Evolutionary conservation across 1,284 basidiomycete genomes (phyloP).

Genomic region (Austroboletus niveus): DNA sequence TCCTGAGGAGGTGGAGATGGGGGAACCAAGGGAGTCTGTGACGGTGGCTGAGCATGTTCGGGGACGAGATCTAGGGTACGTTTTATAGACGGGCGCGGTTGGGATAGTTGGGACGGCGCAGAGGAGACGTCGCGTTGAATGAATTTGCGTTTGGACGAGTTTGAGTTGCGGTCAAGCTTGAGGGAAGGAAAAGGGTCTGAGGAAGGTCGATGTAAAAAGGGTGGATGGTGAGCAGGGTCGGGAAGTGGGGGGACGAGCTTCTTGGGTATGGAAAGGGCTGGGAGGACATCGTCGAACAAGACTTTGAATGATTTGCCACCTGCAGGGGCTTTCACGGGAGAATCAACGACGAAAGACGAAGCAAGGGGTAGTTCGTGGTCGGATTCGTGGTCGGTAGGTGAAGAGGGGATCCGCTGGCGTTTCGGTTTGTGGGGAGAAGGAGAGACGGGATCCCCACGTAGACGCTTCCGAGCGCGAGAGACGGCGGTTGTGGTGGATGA

Average conservation of each 20-base stretch:
- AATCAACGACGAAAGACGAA: slow-evolving; percentile 61
- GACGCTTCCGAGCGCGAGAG: slow-evolving; percentile 69
- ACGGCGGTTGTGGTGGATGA: slow-evolving; percentile 45
- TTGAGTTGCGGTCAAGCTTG: neutral
- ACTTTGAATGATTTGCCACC: slow-evolving; percentile 60
- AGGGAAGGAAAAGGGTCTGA: slow-evolving; percentile 1
- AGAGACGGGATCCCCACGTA: slow-evolving; percentile 76
- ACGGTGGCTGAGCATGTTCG: neutral
- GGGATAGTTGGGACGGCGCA: slow-evolving; percentile 1
- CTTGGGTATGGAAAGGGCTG: neutral
- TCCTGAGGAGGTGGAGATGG: slow-evolving; percentile 61
- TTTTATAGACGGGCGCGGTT: slow-evolving; percentile 19
- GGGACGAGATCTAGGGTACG: slow-evolving; percentile 14
- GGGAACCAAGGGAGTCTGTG: slow-evolving; percentile 41
- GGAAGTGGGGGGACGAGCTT: neutral
- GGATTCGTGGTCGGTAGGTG: slow-evolving; percentile 39
- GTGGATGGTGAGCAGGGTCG: neutral
- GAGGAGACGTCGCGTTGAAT: slow-evolving; percentile 6
- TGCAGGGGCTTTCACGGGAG: slow-evolving; percentile 60
- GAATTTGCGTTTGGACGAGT: neutral
- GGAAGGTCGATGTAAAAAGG: neutral
- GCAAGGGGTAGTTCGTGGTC: slow-evolving; percentile 35
- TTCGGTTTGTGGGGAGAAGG: slow-evolving; percentile 77
- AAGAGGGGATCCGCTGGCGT: slow-evolving; percentile 47
- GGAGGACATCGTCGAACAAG: slow-evolving; percentile 58